A percentile compares a stretch with the other conserved stretches of the same genome.
Evolutionary conservation across 176 grass and related monocot species (phyloP).

Genomic region (Aegilops sharonensis): DNA sequence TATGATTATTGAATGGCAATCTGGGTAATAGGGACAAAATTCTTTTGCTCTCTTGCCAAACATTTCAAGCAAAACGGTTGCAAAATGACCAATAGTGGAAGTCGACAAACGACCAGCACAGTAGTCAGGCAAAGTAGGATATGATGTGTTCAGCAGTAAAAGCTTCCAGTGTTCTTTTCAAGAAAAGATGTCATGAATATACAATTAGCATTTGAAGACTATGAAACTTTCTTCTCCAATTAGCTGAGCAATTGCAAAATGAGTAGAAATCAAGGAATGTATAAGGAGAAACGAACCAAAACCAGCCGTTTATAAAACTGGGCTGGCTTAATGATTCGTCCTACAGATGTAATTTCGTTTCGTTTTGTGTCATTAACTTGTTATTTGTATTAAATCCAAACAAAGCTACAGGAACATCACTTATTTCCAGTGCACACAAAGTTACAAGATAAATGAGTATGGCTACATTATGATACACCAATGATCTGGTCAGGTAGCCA

Average conservation of each 20-base stretch:
- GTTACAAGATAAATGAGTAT: neutral
- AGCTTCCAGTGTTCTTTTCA: constrained; percentile 4
- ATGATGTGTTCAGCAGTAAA: neutral
- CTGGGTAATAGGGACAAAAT: neutral
- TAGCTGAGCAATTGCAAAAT: neutral
- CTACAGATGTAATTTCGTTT: neutral
- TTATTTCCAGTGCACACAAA: neutral
- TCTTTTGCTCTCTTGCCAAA: neutral
- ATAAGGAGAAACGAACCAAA: constrained; percentile 1
- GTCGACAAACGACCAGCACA: neutral
- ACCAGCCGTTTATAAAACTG: neutral
- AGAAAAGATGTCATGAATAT: neutral
- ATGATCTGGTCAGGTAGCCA: no score
- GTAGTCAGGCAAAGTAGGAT: neutral
- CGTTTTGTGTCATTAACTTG: neutral
- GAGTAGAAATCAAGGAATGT: neutral
- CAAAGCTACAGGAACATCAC: neutral
- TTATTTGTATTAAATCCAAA: neutral
- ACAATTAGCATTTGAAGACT: neutral
- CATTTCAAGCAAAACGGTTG: neutral
- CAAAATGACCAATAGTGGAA: neutral
- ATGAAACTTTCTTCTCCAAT: neutral
- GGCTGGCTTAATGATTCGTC: neutral
- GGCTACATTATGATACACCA: no score
- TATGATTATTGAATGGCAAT: neutral